A percentile compares a stretch with the other conserved stretches of the same genome.
These are phyloP conservation scores for Phlebopus sp. DNA, from an alignment of 1,284 basidiomycete species.

Conservation along the genomic window DNA sequence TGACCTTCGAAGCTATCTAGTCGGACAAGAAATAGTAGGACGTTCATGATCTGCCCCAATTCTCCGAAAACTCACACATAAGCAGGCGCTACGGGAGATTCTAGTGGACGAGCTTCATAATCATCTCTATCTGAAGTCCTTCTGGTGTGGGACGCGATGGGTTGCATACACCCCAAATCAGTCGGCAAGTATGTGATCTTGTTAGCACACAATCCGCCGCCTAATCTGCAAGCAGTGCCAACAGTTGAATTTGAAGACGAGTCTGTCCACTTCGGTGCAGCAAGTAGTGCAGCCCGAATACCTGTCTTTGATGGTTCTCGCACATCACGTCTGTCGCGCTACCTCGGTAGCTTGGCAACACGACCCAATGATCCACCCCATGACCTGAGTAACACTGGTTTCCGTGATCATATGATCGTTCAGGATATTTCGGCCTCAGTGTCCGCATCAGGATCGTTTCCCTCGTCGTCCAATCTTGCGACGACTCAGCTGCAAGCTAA, in stretches of 20 bases:
- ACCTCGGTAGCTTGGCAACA: conserved; percentile 67
- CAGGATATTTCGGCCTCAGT: conserved; percentile 29
- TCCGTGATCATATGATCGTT: conserved; percentile 30
- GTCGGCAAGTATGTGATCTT: conserved; percentile 56
- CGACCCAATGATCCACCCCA: conserved; percentile 81
- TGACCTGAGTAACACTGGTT: conserved; percentile 60
- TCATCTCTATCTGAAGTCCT: conserved; percentile 96
- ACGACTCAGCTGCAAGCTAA: conserved; percentile 17
- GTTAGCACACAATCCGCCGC: conserved; percentile 1
- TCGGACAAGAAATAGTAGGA: conserved; percentile 83
- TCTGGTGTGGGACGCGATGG: conserved; percentile 96
- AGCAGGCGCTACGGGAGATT: conserved; percentile 85
- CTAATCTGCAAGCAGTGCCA: conserved; percentile 42
- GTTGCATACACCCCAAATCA: conserved; percentile 81
- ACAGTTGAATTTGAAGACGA: conserved; percentile 60
- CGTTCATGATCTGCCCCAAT: background rate
- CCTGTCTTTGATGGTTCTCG: conserved; percentile 32
- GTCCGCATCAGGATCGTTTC: conserved; percentile 26
- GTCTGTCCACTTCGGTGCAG: conserved; percentile 23
- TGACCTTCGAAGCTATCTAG: conserved; percentile 86
- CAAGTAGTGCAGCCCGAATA: conserved; percentile 28
- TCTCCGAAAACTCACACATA: conserved; percentile 15
- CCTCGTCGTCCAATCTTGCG: conserved; percentile 24
- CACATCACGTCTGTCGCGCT: conserved; percentile 56
- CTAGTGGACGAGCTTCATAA: conserved; percentile 94